Base-by-base conservation (phyloP, 441 rosid genomes). In the Rhodomyrtus psidioides region DNA sequence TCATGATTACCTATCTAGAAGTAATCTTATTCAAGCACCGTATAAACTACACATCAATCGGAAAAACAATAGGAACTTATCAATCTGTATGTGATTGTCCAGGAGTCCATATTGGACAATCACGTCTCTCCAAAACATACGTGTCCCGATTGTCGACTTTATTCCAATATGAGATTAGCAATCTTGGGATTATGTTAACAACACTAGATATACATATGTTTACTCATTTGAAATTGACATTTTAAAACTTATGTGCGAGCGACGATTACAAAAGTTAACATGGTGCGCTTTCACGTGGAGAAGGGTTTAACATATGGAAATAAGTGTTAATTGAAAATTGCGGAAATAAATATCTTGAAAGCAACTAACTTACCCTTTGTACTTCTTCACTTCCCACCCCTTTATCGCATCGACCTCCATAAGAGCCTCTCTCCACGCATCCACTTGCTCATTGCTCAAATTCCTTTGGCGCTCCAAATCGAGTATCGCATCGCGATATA, bases 401-500 rank as follows among this genome's bases (percentile, higher is more conserved):
- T 14, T 59, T 59, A 59, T 59, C 2, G 28, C 34, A 27, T 27
- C 0, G 5, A 59, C 70, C 70, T n/a, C 62, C 62, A 26, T 57
- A 2, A 26, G 62, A 57, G 62, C 62, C 30, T 58, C 62, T 59
- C 2, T 0, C 21, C 28, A 27, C 0, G 1, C 1, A 16, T 59
- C 65, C 4, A 6, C 65, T 59, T 59, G 65, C 30, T 59, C 34
- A 58, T 59, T 28, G 28, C 19, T 59, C 19, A 14, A 59, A 34
- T 59, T 59, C 34, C 13, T 59, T 34, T 59, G 5, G 4, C 9
- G 19, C 34, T 27, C 19, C 70, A 27, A 59, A 59, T 59, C 9
- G 9, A 6, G 21, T 59, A 27, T 14, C 0, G 1, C 0, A 59
- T 27, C 27, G 19, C 1, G 1, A 58, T 58, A 0, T 0, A n/a